Evolutionary conservation across 345 rosid species (phyloP), one percentile per base, ranked within the genome.

Genomic region (Brassica nigra): DNA sequence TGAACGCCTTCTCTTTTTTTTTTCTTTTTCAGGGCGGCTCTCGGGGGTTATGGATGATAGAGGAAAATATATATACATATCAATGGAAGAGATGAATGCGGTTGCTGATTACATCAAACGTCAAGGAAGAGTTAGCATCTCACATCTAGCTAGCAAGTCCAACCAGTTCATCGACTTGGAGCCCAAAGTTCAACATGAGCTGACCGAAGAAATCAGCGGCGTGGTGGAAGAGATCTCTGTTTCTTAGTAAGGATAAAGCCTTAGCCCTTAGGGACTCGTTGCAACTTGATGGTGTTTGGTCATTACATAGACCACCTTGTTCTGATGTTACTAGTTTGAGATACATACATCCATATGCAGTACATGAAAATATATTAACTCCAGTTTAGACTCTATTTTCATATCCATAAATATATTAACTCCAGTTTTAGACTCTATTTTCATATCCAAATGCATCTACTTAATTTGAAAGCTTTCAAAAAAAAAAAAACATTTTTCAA

Each of bases 21-120:
- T n/a, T n/a, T n/a, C n/a, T n/a, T n/a, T 47, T 55, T 27, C 80
- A 95, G 98, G 97, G 39, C 86, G 97, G 69, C 94, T 95, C 62
- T 95, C 98, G 1, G 99, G 98, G 54, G 96, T 95, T 7, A 95
- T 92, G 99, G 99, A 95, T 36, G 99, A 91, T 66, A 84, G 99
- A 85, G 99, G 99, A 71, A 95, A 95, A 82, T 95, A 90, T 85
- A 95, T 95, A 68, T 90, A 95, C 91, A 92, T 95, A 73, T 95
- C 99, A 31, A 76, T 76, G 71, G 98, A 92, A 82, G 99, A 95
- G 88, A 95, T 92, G 98, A 79, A 86, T 80, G 98, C 99, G 49
- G 99, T 95, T 10, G 99, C 97, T 0, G 97, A 95, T 79, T 95
- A 90, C 85, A 92, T 95, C 55, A 95, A 92, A 85, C 97, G 90